Conservation (phyloP, 352 stramenopile genomes). For the Globisporangium solare region DNA sequence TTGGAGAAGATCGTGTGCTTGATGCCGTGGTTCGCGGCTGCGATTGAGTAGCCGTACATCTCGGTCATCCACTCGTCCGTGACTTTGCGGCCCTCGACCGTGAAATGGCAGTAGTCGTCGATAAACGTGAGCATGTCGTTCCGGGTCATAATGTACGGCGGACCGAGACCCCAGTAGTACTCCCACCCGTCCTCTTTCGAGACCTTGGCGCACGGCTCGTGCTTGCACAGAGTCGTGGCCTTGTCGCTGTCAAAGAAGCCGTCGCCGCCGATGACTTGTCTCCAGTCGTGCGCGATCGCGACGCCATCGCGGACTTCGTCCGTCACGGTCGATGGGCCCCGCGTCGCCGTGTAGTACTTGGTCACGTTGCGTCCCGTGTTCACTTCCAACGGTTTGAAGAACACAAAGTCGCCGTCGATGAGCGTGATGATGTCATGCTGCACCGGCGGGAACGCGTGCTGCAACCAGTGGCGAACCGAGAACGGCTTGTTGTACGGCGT, state of each 20-base stretch:
- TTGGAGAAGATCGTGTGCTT: constrained; percentile 49
- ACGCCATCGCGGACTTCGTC: constrained; percentile 13
- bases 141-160: constrained; percentile 32
- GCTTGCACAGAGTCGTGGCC: background rate
- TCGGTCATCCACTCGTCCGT: constrained; percentile 44
- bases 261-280: background rate
- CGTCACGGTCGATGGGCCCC: constrained; percentile 4
- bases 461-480: constrained; percentile 22
- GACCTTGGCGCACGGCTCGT: background rate
- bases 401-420: constrained; percentile 16
- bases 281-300: constrained; percentile 14
- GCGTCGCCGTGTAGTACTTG: constrained; percentile 16
- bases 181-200: constrained; percentile 15
- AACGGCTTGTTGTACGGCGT: constrained; percentile 26
- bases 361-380: constrained; percentile 16
- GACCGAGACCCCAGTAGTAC: constrained; percentile 20
- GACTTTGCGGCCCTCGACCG: constrained; percentile 16
- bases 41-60: constrained; percentile 51
- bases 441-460: constrained; percentile 19
- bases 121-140: constrained; percentile 20
- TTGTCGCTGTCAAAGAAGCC: constrained; percentile 6
- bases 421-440: constrained; percentile 19
- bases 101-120: constrained; percentile 25
- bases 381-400: constrained; percentile 17
- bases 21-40: constrained; percentile 44